Evolutionary conservation across 352 stramenopile species (phyloP), one percentile per base, ranked within the genome.

Genomic region (Blastocystis sp.): DNA sequence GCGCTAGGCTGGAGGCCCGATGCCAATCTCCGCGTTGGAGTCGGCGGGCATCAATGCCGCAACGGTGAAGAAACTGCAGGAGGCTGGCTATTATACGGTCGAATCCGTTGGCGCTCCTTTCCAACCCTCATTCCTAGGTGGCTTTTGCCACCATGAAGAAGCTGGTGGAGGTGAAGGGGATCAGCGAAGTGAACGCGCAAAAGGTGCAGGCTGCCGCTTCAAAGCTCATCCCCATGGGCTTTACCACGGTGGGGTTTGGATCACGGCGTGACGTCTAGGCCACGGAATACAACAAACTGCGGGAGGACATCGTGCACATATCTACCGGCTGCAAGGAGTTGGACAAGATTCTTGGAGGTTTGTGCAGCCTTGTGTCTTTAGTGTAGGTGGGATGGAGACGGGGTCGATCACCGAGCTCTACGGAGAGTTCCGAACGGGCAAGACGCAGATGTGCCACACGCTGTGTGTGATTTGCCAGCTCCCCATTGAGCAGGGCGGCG

Each of bases 191-290:
- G 61, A 99, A 99, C 89, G 97, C 97, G 0, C 90, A 96, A 11
- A 99, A 99, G 89, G 95, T 99, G 82, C 97, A 98, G 88, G 97
- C 98, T 76, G 94, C 96, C 19, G 94, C 95, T 17, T 94, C 97
- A 60, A 94, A 97, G 66, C 94, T 99, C 90, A 95, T 99, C 48
- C 96, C 97, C 11, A 95, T 98, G 88, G 96, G 97, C 88, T 99
- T 99, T 90, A 97, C 95, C n/a, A 98, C 97, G 76, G 96, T 98
- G 61, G n/a, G 91, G 3, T 14, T n/a, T 61, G 19, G 5, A 23
- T n/a, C 19, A 11, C 64, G 21, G 14, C 19, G 52, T 34, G 2
- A 21, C 19, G 0, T 21, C 34, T 79, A 96, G 93, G 94, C 94
- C 2, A 93, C 93, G 1, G 93, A 96, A 82, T 92, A 95, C 28